Evolutionary conservation across 371 early-diverging fungal species (phyloP).

Genomic region (Mortierella sp.): DNA sequence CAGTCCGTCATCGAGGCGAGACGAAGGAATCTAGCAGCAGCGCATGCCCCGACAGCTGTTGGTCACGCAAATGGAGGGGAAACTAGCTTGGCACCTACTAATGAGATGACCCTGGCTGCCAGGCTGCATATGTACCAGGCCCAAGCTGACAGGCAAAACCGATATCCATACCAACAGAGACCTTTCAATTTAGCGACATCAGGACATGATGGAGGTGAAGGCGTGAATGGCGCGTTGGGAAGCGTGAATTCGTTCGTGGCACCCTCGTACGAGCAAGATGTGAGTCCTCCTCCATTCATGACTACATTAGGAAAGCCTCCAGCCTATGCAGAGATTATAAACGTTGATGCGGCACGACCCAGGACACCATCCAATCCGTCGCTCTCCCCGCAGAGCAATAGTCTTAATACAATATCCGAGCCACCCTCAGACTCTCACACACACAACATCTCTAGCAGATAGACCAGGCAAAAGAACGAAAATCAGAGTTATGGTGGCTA

Average conservation of each 20-base stretch:
- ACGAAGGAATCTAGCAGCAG: neutral
- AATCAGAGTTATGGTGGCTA: too few species aligned
- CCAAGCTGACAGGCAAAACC: neutral
- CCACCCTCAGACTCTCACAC: too few species aligned
- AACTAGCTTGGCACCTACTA: constrained; percentile 16
- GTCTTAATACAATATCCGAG: too few species aligned
- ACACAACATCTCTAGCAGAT: too few species aligned
- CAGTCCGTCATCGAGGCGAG: constrained; percentile 9
- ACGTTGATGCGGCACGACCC: too few species aligned
- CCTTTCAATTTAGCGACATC: too few species aligned
- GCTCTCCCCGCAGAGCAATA: too few species aligned
- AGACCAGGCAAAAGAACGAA: too few species aligned
- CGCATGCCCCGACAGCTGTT: neutral
- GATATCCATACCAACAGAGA: constrained; percentile 23
- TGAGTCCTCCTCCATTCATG: constrained; percentile 42
- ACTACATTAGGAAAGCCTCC: constrained; percentile 21
- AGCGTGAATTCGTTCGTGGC: constrained; percentile 27
- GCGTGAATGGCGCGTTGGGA: neutral
- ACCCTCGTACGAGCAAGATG: constrained; percentile 33
- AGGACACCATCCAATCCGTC: too few species aligned
- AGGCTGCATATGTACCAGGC: constrained; percentile 29
- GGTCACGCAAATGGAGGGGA: neutral
- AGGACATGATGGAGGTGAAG: too few species aligned
- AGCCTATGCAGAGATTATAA: constrained; percentile 13
- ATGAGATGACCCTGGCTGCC: constrained; percentile 24